Percentiles rank a stretch among this genome's conserved stretches.
Conservation (phyloP, 2,329 filamentous ascomycete species). For the Penicillium sp. region DNA sequence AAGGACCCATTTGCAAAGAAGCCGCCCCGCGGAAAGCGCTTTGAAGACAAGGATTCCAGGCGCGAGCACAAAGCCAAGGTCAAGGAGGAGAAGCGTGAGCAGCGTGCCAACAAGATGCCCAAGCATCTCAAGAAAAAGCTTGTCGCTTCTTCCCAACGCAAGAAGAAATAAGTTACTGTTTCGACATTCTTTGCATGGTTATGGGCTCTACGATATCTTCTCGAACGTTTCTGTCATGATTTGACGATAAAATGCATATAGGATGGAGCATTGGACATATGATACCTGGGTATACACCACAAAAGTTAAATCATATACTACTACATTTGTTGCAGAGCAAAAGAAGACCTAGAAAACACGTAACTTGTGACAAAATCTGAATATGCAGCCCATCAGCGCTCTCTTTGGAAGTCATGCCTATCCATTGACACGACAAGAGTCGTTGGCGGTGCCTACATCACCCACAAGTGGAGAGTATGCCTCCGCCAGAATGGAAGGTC, state of each 20-base stretch:
- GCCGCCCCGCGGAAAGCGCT: conserved; percentile 70
- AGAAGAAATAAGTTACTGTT: conserved; percentile 33
- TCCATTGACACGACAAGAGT: conserved; percentile 5
- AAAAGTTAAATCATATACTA: conserved; percentile 4
- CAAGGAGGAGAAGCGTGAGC: conserved; percentile 93
- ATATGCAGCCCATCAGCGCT: conserved; percentile 36
- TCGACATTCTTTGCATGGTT: conserved; percentile 11
- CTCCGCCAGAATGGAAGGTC: conserved; percentile 20
- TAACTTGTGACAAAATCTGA: not conserved
- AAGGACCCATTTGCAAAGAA: conserved; percentile 58
- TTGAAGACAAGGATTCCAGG: conserved; percentile 88
- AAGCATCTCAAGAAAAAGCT: conserved; percentile 82
- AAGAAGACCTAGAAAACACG: not conserved
- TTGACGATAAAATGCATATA: conserved; percentile 29
- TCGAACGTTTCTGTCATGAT: conserved; percentile 22
- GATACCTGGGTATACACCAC: conserved; percentile 23
- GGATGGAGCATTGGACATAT: conserved; percentile 27
- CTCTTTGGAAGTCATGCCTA: conserved; percentile 38
- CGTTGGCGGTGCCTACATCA: conserved; percentile 29
- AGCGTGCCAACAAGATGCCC: conserved; percentile 90
- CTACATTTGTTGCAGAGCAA: not conserved
- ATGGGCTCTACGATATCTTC: conserved; percentile 12
- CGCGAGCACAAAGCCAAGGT: conserved; percentile 81
- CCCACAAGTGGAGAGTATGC: conserved; percentile 29
- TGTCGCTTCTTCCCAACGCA: conserved; percentile 28